Evolutionary conservation across 2,329 filamentous ascomycete genomes (phyloP), one percentile per base, ranked within the genome.

Genomic region (Teratosphaeria zuluensis): DNA sequence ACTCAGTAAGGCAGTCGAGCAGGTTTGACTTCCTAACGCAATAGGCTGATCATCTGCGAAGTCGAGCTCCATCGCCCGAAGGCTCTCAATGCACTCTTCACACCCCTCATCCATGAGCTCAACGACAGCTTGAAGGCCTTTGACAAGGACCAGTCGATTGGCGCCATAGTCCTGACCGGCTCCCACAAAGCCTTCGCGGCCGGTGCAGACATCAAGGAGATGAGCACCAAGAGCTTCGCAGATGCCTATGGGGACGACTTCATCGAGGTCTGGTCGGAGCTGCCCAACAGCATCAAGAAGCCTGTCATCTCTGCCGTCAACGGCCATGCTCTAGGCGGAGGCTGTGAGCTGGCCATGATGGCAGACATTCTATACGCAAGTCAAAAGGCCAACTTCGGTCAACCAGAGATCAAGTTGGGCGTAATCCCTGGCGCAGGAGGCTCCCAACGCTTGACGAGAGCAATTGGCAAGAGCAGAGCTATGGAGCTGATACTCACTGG

Each of bases 191-290:
- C 92, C 51, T 99, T 96, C 71, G 92, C 92, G 72, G 92, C 94
- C 52, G 94, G 94, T 56, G 94, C 94, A 61, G 94, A 99, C 75
- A 99, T 99, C 79, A 97, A 97, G 76, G 94, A 99, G 77, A 99
- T 99, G 94, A 89, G 90, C 32, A 86, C 90, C 61, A 84, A 96
- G 46, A 92, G 87, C 58, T 99, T 99, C 77, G 84, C 89, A 63
- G 80, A 87, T 64, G 92, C 94, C 46, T 97, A 96, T 78, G 88
- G 84, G 54, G 84, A 80, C 65, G 90, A 95, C 71, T 99, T 99
- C 75, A 97, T 99, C 75, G 91, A 96, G 73, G 85, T 85, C 9
- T 99, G 94, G 94, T 96, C 91, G 5, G 81, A 88, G 63, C 83
- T 96, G 53, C 88, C 90, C 30, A 90, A 86, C 21, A 80, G 84